phyloP scores from a whole-genome alignment of 1,284 basidiomycete species.

The Ganoderma sinense region DNA sequence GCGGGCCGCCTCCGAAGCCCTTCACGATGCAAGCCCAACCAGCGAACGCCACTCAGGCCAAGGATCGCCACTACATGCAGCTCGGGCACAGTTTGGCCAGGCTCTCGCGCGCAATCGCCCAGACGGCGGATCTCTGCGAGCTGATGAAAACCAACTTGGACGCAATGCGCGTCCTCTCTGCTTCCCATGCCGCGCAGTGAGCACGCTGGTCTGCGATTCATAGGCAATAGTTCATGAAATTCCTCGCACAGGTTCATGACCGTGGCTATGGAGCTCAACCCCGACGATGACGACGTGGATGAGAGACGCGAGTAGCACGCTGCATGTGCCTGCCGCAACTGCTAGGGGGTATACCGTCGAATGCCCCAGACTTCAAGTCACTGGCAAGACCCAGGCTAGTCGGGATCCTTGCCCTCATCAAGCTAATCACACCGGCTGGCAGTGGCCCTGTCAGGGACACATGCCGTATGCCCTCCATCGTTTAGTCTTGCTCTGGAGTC shows the following conservation, averaged over 20 bases:
- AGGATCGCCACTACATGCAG: conserved; percentile 76
- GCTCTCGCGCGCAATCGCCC: conserved; percentile 66
- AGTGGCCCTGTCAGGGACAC: neutral
- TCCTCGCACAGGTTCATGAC: conserved; percentile 64
- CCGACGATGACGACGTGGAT: conserved; percentile 47
- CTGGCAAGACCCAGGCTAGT: neutral
- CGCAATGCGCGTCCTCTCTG: conserved; percentile 75
- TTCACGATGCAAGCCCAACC: conserved; percentile 41
- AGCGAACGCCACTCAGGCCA: conserved; percentile 72
- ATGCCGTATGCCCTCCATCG: neutral
- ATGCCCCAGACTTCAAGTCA: neutral
- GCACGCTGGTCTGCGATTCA: conserved; percentile 30
- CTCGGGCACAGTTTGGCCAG: conserved; percentile 66
- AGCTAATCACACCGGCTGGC: neutral
- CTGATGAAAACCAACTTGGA: conserved; percentile 73
- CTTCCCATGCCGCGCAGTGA: conserved; percentile 76
- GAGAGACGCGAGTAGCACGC: neutral
- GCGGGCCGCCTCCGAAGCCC: neutral
- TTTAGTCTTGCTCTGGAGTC: neutral
- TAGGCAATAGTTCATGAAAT: neutral
- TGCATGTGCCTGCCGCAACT: neutral
- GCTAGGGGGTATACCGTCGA: neutral
- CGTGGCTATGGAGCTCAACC: conserved; percentile 61
- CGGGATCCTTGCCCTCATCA: neutral
- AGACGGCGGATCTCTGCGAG: conserved; percentile 76